Evolutionary conservation across 108 stramenopile species (phyloP).

Genomic region (Cyclotella kingstonii): DNA sequence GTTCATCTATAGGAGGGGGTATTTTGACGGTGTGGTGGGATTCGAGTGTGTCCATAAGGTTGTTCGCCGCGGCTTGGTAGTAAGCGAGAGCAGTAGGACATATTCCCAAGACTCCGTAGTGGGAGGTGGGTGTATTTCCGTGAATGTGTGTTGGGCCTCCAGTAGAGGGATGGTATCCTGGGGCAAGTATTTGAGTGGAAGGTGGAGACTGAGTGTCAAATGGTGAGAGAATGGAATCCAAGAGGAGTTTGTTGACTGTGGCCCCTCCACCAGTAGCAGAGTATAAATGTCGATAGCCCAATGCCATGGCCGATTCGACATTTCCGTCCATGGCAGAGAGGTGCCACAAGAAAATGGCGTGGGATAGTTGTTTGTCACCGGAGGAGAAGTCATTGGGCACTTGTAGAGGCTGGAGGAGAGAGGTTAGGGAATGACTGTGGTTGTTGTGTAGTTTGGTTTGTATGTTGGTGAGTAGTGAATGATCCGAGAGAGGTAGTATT

Average conservation of each 20-base stretch:
- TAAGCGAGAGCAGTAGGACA: slow-evolving; percentile 76
- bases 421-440: slow-evolving; percentile 16
- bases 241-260: not conserved
- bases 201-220: no score
- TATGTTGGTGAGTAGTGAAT: slow-evolving; percentile 37
- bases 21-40: slow-evolving; percentile 58
- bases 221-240: no score
- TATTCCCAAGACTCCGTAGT: slow-evolving; percentile 47
- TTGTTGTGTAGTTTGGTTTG: not conserved
- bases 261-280: slow-evolving; percentile 36
- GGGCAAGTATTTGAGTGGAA: slow-evolving; percentile 5
- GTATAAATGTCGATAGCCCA: slow-evolving; percentile 40
- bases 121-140: slow-evolving; percentile 12
- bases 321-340: slow-evolving; percentile 59
- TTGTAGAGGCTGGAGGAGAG: slow-evolving; percentile 33
- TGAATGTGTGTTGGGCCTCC: slow-evolving; percentile 13
- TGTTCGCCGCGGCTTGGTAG: slow-evolving; percentile 78
- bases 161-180: slow-evolving; percentile 12
- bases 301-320: slow-evolving; percentile 72
- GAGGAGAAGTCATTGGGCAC: slow-evolving; percentile 55
- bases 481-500: slow-evolving; percentile 63
- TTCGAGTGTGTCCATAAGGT: slow-evolving; percentile 75
- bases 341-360: slow-evolving; percentile 73
- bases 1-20: slow-evolving; percentile 69
- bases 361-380: slow-evolving; percentile 43